Conservation (phyloP, 2,329 filamentous ascomycete genomes). For the Monilinia laxa region DNA sequence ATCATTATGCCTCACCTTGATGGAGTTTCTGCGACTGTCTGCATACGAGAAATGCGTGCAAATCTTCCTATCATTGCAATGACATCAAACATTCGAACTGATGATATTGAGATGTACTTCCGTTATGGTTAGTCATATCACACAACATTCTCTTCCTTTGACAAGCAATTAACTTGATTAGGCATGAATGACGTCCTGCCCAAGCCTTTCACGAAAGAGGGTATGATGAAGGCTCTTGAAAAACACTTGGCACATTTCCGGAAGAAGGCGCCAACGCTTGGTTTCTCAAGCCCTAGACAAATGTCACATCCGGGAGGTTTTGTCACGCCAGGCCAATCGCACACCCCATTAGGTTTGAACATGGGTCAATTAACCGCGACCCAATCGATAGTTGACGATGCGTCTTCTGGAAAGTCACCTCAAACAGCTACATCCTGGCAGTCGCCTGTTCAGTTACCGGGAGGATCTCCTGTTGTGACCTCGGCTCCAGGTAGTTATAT, state of each 20-base stretch:
- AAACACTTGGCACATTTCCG: constrained; percentile 85
- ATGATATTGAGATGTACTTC: constrained; percentile 97
- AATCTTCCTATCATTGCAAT: constrained; percentile 91
- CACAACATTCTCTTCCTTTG: constrained; percentile 13
- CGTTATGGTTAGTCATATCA: constrained; percentile 70
- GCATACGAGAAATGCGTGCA: constrained; percentile 83
- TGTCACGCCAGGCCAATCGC: constrained; percentile 30
- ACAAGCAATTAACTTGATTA: constrained; percentile 45
- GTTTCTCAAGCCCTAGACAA: constrained; percentile 29
- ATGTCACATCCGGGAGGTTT: constrained; percentile 36
- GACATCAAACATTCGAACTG: constrained; percentile 96
- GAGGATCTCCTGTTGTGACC: constrained; percentile 36
- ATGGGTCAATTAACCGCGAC: constrained; percentile 36
- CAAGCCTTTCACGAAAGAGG: constrained; percentile 91
- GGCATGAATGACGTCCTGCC: constrained; percentile 97
- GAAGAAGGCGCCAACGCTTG: constrained; percentile 49
- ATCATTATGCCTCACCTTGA: constrained; percentile 98
- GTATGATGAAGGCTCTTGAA: constrained; percentile 80
- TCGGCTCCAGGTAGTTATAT: constrained; percentile 34
- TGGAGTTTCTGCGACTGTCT: constrained; percentile 88
- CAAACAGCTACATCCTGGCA: constrained; percentile 38
- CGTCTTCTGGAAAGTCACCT: constrained; percentile 40
- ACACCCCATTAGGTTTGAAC: constrained; percentile 36
- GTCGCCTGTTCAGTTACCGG: constrained; percentile 38
- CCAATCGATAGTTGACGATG: constrained; percentile 40